A percentile compares a stretch with the other conserved stretches of the same genome.
phyloP scores from a whole-genome alignment of 225 moss, liverwort and hornwort genomes.

The Rhytidiadelphus loreus region DNA sequence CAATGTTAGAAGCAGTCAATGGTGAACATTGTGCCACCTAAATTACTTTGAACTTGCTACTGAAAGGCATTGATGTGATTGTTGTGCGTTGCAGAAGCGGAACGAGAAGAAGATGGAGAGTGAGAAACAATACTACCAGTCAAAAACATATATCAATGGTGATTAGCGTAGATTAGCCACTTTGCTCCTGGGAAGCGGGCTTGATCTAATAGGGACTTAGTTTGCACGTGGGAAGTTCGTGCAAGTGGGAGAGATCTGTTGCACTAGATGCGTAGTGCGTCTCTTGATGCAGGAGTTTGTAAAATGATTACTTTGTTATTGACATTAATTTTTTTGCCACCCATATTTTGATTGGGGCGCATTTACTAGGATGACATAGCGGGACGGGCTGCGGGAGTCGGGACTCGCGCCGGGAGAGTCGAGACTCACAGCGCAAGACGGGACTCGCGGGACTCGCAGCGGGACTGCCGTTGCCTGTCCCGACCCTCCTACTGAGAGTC shows the following conservation, averaged over 20 bases:
- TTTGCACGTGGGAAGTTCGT: slow-evolving; percentile 28
- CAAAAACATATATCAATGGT: slow-evolving; percentile 77
- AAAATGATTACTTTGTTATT: slow-evolving; percentile 12
- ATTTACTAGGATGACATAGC: not conserved
- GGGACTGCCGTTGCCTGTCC: not conserved
- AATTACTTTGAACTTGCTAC: not conserved
- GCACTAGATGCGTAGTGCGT: not conserved
- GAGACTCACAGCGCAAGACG: no score
- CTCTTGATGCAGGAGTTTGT: not conserved
- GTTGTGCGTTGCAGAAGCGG: slow-evolving; percentile 48
- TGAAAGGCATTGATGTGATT: not conserved
- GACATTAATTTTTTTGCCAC: slow-evolving; percentile 5
- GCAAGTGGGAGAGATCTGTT: slow-evolving; percentile 6
- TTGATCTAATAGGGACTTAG: not conserved
- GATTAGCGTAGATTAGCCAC: slow-evolving; percentile 26
- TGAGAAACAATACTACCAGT: slow-evolving; percentile 87
- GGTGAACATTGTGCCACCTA: not conserved
- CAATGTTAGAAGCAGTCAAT: not conserved
- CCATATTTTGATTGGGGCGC: not conserved
- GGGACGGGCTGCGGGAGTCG: not conserved
- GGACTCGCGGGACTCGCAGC: not conserved
- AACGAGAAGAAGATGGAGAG: slow-evolving; percentile 89
- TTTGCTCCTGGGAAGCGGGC: not conserved
- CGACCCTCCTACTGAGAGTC: not conserved
- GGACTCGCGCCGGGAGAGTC: no score